Base-by-base conservation (phyloP, 345 rosid species). In the Citrus inodora region DNA sequence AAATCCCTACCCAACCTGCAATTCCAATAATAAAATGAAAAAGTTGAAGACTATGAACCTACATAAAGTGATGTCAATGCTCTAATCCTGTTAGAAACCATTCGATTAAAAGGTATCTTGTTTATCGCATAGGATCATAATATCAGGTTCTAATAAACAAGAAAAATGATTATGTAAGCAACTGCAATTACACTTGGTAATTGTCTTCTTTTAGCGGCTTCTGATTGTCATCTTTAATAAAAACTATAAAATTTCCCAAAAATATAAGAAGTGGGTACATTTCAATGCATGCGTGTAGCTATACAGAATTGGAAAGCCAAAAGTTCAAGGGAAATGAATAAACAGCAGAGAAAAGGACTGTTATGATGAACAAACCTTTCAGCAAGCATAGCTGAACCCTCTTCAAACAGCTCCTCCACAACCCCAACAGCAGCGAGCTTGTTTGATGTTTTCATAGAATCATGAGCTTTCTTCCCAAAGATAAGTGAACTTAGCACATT, bases 351-450 rank as follows among this genome's bases (percentile, higher is more conserved):
- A 2, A 48, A 17, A n/a, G 35, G 48, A 71, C 64, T 55, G 65
- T 21, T 68, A 14, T 22, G 30, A 58, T 14, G n/a, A 33, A 60
- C 64, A 48, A 81, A 97, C 99, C 99, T 93, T 84, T 97, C 98
- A 2, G 91, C 95, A 72, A 97, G 98, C 87, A 93, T 80, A 60
- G 99, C 99, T 70, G 98, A 93, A 81, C 99, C 99, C 89, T 97
- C 99, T 92, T 97, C 99, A 80, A 97, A 97, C 86, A 97, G 88
- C 82, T 97, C 99, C 85, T 94, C 98, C 76, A 95, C 98, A 80
- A 86, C 93, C 70, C 98, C 99, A 58, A 94, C 94, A 71, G 98
- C 86, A 66, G 98, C 92, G 66, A 97, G 98, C 87, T 94, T 93
- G 83, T 81, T 97, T 37, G 95, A 82, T 28, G 88, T 80, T 81